Evolutionary conservation across 257 asterid species (phyloP).

Genomic region (Eucommia ulmoides): DNA sequence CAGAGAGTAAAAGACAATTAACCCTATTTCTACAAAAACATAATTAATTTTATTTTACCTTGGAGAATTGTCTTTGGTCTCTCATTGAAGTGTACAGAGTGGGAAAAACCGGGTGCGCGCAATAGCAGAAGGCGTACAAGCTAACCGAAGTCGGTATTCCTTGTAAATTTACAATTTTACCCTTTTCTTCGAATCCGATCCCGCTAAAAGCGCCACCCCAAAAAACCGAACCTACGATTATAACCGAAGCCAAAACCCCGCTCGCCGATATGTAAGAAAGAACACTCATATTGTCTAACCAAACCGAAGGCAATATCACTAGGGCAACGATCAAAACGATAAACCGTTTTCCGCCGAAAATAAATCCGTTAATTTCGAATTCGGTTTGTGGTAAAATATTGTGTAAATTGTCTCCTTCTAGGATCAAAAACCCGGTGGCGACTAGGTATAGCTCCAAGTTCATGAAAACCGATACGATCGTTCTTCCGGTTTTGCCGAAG

Average conservation of each 20-base stretch:
- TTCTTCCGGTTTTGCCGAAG: conserved; percentile 53
- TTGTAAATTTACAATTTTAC: conserved; percentile 20
- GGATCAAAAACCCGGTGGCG: conserved; percentile 79
- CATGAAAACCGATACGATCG: conserved; percentile 47
- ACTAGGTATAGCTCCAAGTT: conserved; percentile 68
- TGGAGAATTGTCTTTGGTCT: conserved; percentile 54
- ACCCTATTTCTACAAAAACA: too few relatives aligned
- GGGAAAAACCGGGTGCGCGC: conserved; percentile 96
- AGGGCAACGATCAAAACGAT: conserved; percentile 50
- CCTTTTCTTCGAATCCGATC: conserved; percentile 47
- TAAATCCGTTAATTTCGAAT: not conserved
- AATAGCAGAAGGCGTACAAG: conserved; percentile 73
- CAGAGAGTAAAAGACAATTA: too few relatives aligned
- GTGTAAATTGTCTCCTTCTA: conserved; percentile 66
- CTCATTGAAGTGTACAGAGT: conserved; percentile 79
- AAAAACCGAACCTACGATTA: conserved; percentile 46
- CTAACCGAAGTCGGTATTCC: conserved; percentile 75
- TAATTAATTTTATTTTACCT: conserved; percentile 28
- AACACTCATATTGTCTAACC: conserved; percentile 57
- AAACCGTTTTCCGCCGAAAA: conserved; percentile 36
- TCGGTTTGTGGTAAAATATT: conserved; percentile 34
- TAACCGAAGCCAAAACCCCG: conserved; percentile 65
- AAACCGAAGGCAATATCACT: conserved; percentile 53
- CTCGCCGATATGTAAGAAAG: conserved; percentile 74
- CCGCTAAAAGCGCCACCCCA: conserved; percentile 57